Conservation (phyloP, 1,284 basidiomycete genomes). For the Ganoderma sp. region DNA sequence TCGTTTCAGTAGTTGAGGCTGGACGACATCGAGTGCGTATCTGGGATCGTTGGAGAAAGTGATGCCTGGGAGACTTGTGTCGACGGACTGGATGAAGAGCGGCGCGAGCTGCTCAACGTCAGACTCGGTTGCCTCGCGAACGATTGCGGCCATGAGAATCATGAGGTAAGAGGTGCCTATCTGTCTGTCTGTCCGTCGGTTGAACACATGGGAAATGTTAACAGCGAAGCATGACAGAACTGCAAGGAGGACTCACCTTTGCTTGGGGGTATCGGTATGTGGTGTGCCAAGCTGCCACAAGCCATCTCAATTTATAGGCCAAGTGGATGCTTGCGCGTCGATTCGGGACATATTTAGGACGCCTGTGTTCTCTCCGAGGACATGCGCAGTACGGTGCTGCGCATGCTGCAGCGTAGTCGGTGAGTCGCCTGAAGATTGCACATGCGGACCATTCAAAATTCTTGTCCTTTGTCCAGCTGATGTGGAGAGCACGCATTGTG, state of each 20-base stretch:
- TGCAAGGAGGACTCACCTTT: no score
- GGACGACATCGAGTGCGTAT: conserved; percentile 16
- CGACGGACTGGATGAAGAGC: conserved; percentile 27
- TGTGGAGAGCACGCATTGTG: neutral
- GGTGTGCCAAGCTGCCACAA: neutral
- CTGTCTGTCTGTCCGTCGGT: no score
- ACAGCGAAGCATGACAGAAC: neutral
- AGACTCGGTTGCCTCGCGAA: conserved; percentile 21
- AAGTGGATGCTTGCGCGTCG: conserved; percentile 4
- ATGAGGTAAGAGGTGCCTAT: conserved; percentile 6
- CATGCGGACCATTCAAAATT: neutral
- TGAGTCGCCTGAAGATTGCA: neutral
- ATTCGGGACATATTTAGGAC: neutral
- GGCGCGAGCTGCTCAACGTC: conserved; percentile 24
- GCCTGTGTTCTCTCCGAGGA: neutral
- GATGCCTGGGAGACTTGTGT: conserved; percentile 22
- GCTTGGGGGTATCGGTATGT: neutral
- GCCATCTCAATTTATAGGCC: neutral
- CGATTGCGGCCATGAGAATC: conserved; percentile 19
- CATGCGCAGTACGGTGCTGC: neutral
- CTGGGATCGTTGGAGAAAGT: conserved; percentile 23
- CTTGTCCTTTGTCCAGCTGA: neutral
- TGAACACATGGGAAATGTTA: neutral
- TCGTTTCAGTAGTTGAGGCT: conserved; percentile 9
- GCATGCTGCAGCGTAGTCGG: conserved; percentile 11